These are phyloP conservation scores for Parathielavia appendiculata DNA, from an alignment of 495 filamentous ascomycete species.

Conservation along the genomic window DNA sequence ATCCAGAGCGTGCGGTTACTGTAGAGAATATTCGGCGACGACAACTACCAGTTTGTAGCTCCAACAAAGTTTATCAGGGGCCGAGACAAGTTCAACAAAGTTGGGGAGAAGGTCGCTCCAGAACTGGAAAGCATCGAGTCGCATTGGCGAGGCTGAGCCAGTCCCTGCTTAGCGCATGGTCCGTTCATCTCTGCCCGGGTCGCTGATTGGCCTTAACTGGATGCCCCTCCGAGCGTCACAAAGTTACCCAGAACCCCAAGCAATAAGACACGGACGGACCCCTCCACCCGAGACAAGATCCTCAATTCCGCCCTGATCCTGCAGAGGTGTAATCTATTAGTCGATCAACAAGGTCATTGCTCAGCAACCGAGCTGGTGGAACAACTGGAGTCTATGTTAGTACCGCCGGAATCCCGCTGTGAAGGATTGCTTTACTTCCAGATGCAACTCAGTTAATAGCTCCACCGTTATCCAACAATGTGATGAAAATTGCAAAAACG, in stretches of 20 bases:
- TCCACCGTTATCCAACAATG: too few species aligned
- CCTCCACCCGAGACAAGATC: too few species aligned
- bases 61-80: slow-evolving; percentile 1
- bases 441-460: too few species aligned
- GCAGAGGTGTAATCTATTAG: too few species aligned
- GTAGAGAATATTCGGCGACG: neutral
- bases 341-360: too few species aligned
- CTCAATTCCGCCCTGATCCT: too few species aligned
- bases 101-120: slow-evolving; percentile 1
- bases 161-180: neutral
- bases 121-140: neutral
- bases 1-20: neutral
- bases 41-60: neutral
- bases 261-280: neutral
- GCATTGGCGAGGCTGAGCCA: slow-evolving; percentile 10
- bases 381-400: too few species aligned
- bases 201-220: slow-evolving; percentile 3
- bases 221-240: slow-evolving; percentile 10
- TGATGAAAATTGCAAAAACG: too few species aligned
- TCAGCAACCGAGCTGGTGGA: too few species aligned
- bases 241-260: neutral
- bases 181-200: slow-evolving; percentile 9
- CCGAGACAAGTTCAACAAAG: neutral
- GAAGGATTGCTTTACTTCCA: too few species aligned
- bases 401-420: too few species aligned